phyloP scores from a whole-genome alignment of 768 basidiomycete genomes.

The Guyanaporus albipodus region DNA sequence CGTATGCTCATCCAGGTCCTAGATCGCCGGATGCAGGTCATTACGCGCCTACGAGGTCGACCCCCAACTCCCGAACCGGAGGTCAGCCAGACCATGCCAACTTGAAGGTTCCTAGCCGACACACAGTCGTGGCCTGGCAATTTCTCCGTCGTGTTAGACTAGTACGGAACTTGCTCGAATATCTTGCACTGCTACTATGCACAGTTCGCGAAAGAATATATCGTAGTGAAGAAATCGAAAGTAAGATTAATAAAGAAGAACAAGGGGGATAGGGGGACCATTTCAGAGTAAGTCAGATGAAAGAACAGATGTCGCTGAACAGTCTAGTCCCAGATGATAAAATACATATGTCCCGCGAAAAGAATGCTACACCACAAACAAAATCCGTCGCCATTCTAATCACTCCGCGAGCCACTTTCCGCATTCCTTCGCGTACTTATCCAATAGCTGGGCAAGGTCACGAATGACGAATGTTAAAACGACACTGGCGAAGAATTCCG shows the following conservation, averaged over 20 bases:
- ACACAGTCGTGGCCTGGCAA: not conserved
- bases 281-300: conserved; percentile 22
- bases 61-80: conserved; percentile 53
- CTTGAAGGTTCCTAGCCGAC: conserved; percentile 2
- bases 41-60: conserved; percentile 54
- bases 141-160: conserved; percentile 1
- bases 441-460: conserved; percentile 79
- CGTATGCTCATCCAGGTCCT: conserved; percentile 8
- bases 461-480: conserved; percentile 87
- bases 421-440: conserved; percentile 92
- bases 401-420: conserved; percentile 89
- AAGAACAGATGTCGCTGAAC: conserved; percentile 29
- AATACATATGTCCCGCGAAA: conserved; percentile 30
- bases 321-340: conserved; percentile 34
- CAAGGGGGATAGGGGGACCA: conserved; percentile 11
- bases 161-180: not conserved
- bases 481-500: conserved; percentile 90
- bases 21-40: conserved; percentile 61
- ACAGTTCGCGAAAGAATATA: conserved; percentile 24
- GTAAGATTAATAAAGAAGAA: conserved; percentile 9
- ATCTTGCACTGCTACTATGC: conserved; percentile 18
- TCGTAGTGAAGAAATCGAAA: conserved; percentile 20
- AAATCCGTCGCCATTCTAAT: conserved; percentile 24
- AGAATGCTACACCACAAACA: conserved; percentile 26
- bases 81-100: conserved; percentile 7